A percentile compares a stretch with the other conserved stretches of the same genome.
These are phyloP conservation scores for Plantago ovata DNA, from an alignment of 257 asterid genomes.

Conservation along the genomic window DNA sequence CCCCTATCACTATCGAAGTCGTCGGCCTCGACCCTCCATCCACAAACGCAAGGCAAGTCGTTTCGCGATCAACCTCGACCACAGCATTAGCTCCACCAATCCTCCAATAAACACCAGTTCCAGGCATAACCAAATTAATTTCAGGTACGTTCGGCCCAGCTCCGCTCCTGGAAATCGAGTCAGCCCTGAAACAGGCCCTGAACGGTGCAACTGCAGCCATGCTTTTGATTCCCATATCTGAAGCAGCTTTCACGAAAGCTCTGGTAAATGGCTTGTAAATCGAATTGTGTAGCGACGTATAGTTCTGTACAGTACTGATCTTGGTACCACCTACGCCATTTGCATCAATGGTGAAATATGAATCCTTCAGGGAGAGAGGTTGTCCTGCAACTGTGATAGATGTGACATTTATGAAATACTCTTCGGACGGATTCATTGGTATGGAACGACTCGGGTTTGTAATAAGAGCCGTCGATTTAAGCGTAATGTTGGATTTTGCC, in stretches of 20 bases:
- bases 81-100: conserved; percentile 41
- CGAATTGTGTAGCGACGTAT: conserved; percentile 35
- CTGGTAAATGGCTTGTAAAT: conserved; percentile 37
- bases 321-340: conserved; percentile 55
- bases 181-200: conserved; percentile 41
- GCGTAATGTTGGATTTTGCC: not conserved
- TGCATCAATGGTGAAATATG: conserved; percentile 31
- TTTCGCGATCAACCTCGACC: conserved; percentile 45
- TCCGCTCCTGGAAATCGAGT: conserved; percentile 25
- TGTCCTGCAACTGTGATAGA: conserved; percentile 33
- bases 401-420: conserved; percentile 46
- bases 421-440: conserved; percentile 35
- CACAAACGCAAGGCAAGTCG: conserved; percentile 47
- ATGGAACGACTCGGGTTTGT: conserved; percentile 34
- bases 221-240: conserved; percentile 31
- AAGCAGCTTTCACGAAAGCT: conserved; percentile 40
- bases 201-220: conserved; percentile 48
- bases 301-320: conserved; percentile 43
- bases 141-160: conserved; percentile 40
- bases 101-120: conserved; percentile 38
- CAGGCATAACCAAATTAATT: conserved; percentile 46
- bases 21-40: conserved; percentile 44
- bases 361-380: conserved; percentile 24
- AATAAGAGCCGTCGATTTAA: conserved; percentile 29
- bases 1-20: conserved; percentile 49